A percentile compares a stretch with the other conserved stretches of the same genome.
Conservation (phyloP, 352 stramenopile genomes). For the Globisporangium heterothallicum region DNA sequence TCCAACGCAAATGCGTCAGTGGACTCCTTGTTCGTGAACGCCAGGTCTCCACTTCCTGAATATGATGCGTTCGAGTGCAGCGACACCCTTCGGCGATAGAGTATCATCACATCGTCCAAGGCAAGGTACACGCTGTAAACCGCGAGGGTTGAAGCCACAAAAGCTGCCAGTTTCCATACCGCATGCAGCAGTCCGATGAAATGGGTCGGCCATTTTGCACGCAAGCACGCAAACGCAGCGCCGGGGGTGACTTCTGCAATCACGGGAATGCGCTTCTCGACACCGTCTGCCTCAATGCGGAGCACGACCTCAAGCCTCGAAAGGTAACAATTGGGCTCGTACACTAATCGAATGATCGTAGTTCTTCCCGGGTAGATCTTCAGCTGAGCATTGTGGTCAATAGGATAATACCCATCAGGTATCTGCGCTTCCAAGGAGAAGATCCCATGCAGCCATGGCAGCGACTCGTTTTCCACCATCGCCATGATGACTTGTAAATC, state of each 20-base stretch:
- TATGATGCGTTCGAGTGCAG: not conserved
- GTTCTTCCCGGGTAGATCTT: not conserved
- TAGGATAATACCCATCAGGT: no score
- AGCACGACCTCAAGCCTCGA: conserved; percentile 17
- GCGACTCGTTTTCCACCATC: not conserved
- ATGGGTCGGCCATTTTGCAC: conserved; percentile 12
- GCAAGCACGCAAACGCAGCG: conserved; percentile 26
- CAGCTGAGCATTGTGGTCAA: no score
- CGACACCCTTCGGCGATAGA: not conserved
- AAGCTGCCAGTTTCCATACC: conserved; percentile 13
- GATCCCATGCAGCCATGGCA: not conserved
- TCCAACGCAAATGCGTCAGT: not conserved
- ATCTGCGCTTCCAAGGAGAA: no score
- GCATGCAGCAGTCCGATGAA: conserved; percentile 6
- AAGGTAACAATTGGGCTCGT: conserved; percentile 23
- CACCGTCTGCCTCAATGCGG: conserved; percentile 25
- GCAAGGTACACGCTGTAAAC: not conserved
- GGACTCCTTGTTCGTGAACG: not conserved
- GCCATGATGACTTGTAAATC: not conserved
- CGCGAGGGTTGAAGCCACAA: not conserved
- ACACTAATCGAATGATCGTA: conserved; percentile 6
- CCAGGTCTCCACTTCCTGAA: not conserved
- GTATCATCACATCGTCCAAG: not conserved
- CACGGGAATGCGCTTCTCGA: conserved; percentile 20
- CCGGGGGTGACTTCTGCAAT: conserved; percentile 7